These are phyloP conservation scores for Fusarium tjaetaba DNA, from an alignment of 2,329 filamentous ascomycete species.

Conservation along the genomic window DNA sequence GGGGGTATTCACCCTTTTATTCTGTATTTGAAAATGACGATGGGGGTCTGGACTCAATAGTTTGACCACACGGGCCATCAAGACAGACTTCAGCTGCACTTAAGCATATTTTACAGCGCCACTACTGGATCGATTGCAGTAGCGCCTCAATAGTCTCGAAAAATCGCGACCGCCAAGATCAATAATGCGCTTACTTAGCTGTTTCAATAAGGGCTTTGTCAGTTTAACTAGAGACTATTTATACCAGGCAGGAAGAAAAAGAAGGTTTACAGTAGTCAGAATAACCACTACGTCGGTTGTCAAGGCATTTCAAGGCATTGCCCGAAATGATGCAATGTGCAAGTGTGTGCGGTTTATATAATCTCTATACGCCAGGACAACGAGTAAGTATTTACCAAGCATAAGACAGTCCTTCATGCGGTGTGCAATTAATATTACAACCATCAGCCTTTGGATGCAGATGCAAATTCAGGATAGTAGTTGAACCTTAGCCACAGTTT, in stretches of 20 bases:
- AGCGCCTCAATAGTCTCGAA: background rate
- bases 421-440: too few species aligned
- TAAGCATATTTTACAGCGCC: background rate
- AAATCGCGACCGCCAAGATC: fast-evolving
- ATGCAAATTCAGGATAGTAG: too few species aligned
- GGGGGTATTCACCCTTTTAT: background rate
- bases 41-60: background rate
- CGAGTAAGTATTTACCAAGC: background rate
- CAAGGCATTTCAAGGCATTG: too few species aligned
- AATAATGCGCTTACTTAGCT: background rate
- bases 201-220: fast-evolving
- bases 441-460: too few species aligned
- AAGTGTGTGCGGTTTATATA: background rate
- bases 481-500: fast-evolving
- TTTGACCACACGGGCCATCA: background rate
- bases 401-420: background rate
- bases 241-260: background rate
- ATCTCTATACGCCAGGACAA: background rate
- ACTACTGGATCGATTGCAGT: background rate
- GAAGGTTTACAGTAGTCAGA: background rate
- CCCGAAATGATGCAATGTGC: too few species aligned
- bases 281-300: too few species aligned
- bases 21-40: background rate
- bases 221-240: fast-evolving
- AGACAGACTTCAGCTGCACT: background rate